Percentiles rank a stretch among this genome's conserved stretches.
phyloP scores from a whole-genome alignment of 1,284 basidiomycete genomes.

The Blastosporella zonata region DNA sequence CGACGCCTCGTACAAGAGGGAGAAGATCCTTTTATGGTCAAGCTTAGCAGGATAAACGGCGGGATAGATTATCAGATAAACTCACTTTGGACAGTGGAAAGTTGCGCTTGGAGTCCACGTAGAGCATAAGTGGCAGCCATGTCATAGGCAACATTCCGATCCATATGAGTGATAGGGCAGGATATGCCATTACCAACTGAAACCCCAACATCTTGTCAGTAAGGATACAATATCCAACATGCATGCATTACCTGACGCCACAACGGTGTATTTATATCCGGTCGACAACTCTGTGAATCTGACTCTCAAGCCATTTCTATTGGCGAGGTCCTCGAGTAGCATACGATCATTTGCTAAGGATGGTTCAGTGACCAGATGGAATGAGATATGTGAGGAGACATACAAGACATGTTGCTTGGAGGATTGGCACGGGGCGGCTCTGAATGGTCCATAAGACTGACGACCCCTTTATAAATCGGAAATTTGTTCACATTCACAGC shows the following conservation, averaged over 20 bases:
- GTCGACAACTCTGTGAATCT: not conserved
- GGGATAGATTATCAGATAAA: not conserved
- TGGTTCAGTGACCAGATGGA: too few relatives aligned
- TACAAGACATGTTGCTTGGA: too few relatives aligned
- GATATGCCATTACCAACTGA: slow-evolving; percentile 1
- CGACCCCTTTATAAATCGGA: too few relatives aligned
- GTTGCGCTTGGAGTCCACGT: not conserved
- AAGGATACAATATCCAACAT: not conserved
- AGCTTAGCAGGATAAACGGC: not conserved
- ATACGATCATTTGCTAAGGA: too few relatives aligned
- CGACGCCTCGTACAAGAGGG: not conserved
- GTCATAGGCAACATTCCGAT: not conserved
- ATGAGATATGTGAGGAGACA: too few relatives aligned
- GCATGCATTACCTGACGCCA: not conserved
- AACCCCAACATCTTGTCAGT: not conserved
- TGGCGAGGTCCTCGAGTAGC: not conserved
- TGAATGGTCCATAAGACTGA: too few relatives aligned
- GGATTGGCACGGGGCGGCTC: too few relatives aligned
- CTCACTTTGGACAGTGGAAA: not conserved
- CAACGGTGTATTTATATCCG: not conserved
- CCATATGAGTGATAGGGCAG: not conserved
- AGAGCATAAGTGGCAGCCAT: not conserved
- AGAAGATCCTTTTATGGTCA: not conserved
- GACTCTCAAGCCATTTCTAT: not conserved
- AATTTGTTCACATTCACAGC: too few relatives aligned